These are phyloP conservation scores for Pseudogymnoascus sp. DNA, from an alignment of 2,329 filamentous ascomycete species.

Conservation along the genomic window DNA sequence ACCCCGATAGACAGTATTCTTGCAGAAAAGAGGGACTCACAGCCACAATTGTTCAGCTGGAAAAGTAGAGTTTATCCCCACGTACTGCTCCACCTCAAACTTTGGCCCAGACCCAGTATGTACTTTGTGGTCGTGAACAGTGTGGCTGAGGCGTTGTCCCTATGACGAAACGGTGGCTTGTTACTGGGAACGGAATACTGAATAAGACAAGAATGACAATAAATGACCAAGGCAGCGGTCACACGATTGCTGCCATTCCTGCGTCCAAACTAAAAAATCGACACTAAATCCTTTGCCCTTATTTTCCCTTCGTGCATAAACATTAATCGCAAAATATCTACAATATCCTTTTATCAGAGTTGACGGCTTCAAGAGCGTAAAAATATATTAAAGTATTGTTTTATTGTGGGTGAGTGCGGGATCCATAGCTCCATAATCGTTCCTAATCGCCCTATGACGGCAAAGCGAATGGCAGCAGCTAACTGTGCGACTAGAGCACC, in stretches of 20 bases:
- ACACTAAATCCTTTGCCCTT: background rate
- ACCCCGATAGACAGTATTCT: background rate
- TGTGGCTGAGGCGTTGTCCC: background rate
- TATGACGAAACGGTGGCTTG: conserved; percentile 9
- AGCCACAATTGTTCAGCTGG: conserved; percentile 2
- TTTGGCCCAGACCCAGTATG: background rate
- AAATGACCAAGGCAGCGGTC: conserved; percentile 2
- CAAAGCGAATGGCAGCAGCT: conserved; percentile 2
- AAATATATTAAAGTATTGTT: conserved; percentile 1
- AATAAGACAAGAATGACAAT: conserved; percentile 6
- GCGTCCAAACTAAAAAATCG: background rate
- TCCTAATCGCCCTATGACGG: conserved; percentile 8
- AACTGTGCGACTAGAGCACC: conserved; percentile 2
- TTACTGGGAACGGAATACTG: conserved; percentile 5
- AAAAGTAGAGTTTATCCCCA: background rate
- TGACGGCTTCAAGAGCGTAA: background rate
- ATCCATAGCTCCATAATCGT: conserved; percentile 5
- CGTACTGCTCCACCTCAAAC: background rate
- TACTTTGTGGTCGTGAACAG: background rate
- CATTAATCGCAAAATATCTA: background rate
- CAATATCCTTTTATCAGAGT: background rate
- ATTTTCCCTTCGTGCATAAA: background rate
- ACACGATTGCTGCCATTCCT: background rate
- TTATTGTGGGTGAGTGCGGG: conserved; percentile 7
- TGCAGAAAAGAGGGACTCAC: background rate